phyloP scores from a whole-genome alignment of 306 rosid species.

The Pyrus betulifolia region DNA sequence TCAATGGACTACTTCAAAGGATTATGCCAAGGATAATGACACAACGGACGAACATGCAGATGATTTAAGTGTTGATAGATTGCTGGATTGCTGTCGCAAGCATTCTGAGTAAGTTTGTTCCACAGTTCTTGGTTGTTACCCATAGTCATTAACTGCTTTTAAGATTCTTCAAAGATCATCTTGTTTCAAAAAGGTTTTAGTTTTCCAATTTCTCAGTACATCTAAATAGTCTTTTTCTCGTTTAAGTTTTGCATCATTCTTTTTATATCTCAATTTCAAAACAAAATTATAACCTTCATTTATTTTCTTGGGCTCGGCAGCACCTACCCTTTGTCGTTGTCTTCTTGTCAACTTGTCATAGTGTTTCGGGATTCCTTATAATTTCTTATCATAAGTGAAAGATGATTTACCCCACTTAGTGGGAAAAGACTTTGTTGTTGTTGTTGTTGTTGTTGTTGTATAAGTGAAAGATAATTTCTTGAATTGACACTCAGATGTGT shows the following conservation, averaged over 20 bases:
- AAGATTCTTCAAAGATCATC: too few species aligned
- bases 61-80: constrained; percentile 32
- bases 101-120: constrained; percentile 37
- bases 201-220: too few species aligned
- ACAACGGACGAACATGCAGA: constrained; percentile 15
- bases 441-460: too few species aligned
- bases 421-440: too few species aligned
- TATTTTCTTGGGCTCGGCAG: too few species aligned
- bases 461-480: neutral
- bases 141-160: too few species aligned
- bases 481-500: too few species aligned
- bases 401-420: neutral
- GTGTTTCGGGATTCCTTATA: neutral
- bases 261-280: too few species aligned
- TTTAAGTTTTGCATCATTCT: too few species aligned
- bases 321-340: too few species aligned
- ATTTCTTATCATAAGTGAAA: neutral
- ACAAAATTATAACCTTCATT: too few species aligned
- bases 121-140: neutral
- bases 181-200: too few species aligned
- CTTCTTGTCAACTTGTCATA: neutral
- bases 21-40: constrained; percentile 18
- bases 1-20: constrained; percentile 55
- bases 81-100: constrained; percentile 58
- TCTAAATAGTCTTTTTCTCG: neutral